A percentile compares a stretch with the other conserved stretches of the same genome.
Conservation (phyloP, 2,329 filamentous ascomycete genomes). For the Fusarium coicis region DNA sequence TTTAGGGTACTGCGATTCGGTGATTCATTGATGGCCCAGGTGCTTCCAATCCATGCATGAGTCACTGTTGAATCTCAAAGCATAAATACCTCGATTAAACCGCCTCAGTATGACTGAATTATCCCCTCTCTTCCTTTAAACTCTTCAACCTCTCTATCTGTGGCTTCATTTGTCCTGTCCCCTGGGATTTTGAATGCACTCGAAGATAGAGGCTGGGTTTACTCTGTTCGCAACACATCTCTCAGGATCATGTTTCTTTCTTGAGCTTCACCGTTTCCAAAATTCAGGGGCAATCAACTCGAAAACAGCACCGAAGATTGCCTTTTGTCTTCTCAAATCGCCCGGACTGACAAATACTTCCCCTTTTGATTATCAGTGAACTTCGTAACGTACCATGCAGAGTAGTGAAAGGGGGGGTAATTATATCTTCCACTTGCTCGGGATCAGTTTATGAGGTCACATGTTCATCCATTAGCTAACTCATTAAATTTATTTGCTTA, state of each 20-base stretch:
- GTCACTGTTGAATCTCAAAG: neutral
- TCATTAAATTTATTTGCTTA: neutral
- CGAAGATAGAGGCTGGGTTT: neutral
- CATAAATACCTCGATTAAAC: no score
- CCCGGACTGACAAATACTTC: no score
- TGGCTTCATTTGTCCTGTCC: neutral
- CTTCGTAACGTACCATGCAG: neutral
- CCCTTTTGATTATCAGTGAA: no score
- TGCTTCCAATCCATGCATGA: neutral
- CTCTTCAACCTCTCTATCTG: neutral
- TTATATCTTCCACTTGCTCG: neutral
- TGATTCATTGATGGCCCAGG: neutral
- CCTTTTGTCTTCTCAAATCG: neutral
- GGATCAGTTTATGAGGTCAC: neutral
- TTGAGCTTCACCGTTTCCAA: no score
- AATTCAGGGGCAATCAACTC: neutral
- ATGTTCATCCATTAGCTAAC: neutral
- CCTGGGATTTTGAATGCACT: no score
- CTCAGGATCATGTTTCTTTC: neutral
- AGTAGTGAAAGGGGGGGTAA: rapidly evolving
- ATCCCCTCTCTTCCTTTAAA: neutral
- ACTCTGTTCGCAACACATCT: neutral
- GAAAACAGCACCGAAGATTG: neutral
- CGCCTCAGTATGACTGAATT: no score
- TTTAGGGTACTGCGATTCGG: neutral